Percentiles rank a stretch among this genome's conserved stretches.
Conservation (phyloP, 257 asterid genomes). For the Osmanthus fragrans region DNA sequence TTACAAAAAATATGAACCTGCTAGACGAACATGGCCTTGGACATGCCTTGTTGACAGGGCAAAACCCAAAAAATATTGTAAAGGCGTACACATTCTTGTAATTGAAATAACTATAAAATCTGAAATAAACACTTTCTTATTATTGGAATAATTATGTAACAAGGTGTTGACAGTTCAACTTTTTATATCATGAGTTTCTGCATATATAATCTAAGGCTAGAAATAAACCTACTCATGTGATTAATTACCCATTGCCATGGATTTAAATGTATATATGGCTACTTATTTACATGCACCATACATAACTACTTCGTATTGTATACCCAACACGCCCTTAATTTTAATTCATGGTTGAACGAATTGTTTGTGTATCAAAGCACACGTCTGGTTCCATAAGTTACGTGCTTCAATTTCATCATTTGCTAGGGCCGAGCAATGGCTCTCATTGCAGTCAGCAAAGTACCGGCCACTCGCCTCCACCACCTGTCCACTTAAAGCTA, state of each 20-base stretch:
- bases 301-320: background rate
- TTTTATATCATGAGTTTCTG: background rate
- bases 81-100: background rate
- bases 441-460: constrained; percentile 86
- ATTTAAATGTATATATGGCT: background rate
- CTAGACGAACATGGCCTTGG: no score
- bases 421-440: constrained; percentile 64
- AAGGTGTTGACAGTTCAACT: background rate
- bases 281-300: background rate
- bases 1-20: no score
- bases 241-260: background rate
- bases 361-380: constrained; percentile 56
- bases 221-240: background rate
- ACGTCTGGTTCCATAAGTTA: constrained; percentile 69
- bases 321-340: constrained; percentile 14
- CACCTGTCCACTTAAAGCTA: constrained; percentile 61
- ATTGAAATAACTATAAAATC: background rate
- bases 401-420: constrained; percentile 54
- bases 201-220: background rate
- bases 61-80: no score
- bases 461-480: constrained; percentile 65
- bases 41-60: no score
- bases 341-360: constrained; percentile 36
- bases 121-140: background rate
- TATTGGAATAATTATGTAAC: background rate